phyloP scores from a whole-genome alignment of 352 stramenopile genomes.

The Phytophthora capsici region DNA sequence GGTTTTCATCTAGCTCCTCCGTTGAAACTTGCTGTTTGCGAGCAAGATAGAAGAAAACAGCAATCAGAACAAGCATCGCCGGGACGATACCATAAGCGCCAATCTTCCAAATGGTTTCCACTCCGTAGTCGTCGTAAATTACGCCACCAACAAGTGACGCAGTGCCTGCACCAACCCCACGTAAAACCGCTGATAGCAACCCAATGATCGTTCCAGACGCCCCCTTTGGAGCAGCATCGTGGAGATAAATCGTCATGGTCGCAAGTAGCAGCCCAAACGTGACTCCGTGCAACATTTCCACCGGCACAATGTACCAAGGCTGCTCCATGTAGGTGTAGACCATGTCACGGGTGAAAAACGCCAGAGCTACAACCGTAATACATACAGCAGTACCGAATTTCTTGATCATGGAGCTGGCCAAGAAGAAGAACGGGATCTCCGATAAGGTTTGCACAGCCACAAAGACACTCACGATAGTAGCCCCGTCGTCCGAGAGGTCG shows the following conservation, averaged over 20 bases:
- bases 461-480: constrained; percentile 58
- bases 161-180: constrained; percentile 51
- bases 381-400: constrained; percentile 48
- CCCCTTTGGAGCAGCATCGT: constrained; percentile 41
- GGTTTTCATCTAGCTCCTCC: constrained; percentile 24
- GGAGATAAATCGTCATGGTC: constrained; percentile 60
- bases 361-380: constrained; percentile 48
- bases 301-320: constrained; percentile 58
- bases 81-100: constrained; percentile 43
- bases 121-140: constrained; percentile 60
- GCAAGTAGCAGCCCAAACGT: constrained; percentile 58
- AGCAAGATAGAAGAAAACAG: constrained; percentile 25
- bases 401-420: constrained; percentile 55
- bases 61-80: constrained; percentile 8
- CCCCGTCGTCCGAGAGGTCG: constrained; percentile 48
- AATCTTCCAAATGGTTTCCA: constrained; percentile 56
- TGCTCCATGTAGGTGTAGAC: constrained; percentile 64
- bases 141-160: constrained; percentile 58
- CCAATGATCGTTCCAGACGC: constrained; percentile 64
- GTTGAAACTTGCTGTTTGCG: background rate
- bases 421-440: constrained; percentile 66
- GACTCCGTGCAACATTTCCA: constrained; percentile 65
- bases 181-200: constrained; percentile 58
- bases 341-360: constrained; percentile 53
- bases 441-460: constrained; percentile 61